Evolutionary conservation across 2,329 filamentous ascomycete genomes (phyloP).

Genomic region (Alternaria angustiovoidea): DNA sequence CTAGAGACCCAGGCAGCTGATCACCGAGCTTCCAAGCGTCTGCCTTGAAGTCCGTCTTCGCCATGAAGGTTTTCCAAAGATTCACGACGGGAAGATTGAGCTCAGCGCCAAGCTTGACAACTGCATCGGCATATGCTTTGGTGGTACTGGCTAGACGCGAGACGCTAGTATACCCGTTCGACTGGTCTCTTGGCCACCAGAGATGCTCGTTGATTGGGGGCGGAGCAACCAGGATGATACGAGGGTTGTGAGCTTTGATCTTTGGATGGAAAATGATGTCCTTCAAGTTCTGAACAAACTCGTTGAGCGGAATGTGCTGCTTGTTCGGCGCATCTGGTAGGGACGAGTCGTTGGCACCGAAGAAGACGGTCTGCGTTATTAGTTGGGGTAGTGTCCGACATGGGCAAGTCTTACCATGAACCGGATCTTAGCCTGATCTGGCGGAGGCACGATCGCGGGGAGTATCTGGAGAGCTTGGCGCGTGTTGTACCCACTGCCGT

Average conservation of each 20-base stretch:
- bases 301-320: conserved; percentile 80
- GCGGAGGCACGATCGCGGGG: conserved; percentile 74
- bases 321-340: conserved; percentile 67
- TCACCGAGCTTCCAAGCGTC: conserved; percentile 52
- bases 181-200: conserved; percentile 59
- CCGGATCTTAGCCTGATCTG: conserved; percentile 67
- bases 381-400: conserved; percentile 7
- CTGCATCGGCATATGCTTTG: conserved; percentile 71
- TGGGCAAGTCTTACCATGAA: conserved; percentile 64
- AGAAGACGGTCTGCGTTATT: conserved; percentile 71
- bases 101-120: conserved; percentile 67
- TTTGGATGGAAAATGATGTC: conserved; percentile 76
- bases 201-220: conserved; percentile 84
- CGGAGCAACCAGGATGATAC: conserved; percentile 80
- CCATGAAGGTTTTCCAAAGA: conserved; percentile 81
- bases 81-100: conserved; percentile 73
- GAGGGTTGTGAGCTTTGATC: conserved; percentile 73
- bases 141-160: conserved; percentile 67
- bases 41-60: conserved; percentile 62
- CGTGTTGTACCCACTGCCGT: conserved; percentile 77
- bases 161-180: conserved; percentile 46
- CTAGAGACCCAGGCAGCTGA: conserved; percentile 63
- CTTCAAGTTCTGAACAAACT: conserved; percentile 76
- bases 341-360: conserved; percentile 91
- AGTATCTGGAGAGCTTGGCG: conserved; percentile 75